phyloP scores from a whole-genome alignment of 208 protist genomes.

The Wallacemonas sp. region DNA sequence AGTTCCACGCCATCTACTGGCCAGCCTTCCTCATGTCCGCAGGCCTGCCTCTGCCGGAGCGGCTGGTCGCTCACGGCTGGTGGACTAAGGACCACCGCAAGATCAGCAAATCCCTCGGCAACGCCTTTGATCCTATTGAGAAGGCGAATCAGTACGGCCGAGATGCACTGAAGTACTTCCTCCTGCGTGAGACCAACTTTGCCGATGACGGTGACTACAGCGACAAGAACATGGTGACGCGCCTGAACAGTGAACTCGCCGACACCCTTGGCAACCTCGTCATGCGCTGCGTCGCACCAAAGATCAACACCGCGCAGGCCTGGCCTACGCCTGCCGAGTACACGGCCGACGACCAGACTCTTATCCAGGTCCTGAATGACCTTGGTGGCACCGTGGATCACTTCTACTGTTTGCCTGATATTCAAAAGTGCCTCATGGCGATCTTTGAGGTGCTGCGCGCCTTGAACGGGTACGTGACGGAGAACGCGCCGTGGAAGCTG shows the following conservation, averaged over 20 bases:
- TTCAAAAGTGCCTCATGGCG: conserved; percentile 80
- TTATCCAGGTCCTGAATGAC: conserved; percentile 66
- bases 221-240: conserved; percentile 79
- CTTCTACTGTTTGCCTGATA: conserved; percentile 84
- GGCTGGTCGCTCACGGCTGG: conserved; percentile 94
- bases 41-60: conserved; percentile 91
- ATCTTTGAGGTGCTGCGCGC: conserved; percentile 88
- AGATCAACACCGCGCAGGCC: conserved; percentile 79
- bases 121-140: conserved; percentile 94
- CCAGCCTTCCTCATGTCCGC: conserved; percentile 97
- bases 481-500: conserved; percentile 93
- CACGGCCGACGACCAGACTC: conserved; percentile 51
- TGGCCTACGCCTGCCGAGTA: conserved; percentile 73
- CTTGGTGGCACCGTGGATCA: conserved; percentile 77
- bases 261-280: conserved; percentile 95
- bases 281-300: conserved; percentile 77
- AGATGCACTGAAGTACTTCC: conserved; percentile 95
- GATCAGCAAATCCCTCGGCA: conserved; percentile 98
- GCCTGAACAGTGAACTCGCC: conserved; percentile 93
- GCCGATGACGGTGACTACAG: conserved; percentile 96
- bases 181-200: conserved; percentile 94
- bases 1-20: conserved; percentile 99
- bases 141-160: conserved; percentile 82
- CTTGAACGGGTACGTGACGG: conserved; percentile 90
- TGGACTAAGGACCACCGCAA: conserved; percentile 96